Evolutionary conservation across 139 green algal species (phyloP).

Genomic region (Closterium sp.): DNA sequence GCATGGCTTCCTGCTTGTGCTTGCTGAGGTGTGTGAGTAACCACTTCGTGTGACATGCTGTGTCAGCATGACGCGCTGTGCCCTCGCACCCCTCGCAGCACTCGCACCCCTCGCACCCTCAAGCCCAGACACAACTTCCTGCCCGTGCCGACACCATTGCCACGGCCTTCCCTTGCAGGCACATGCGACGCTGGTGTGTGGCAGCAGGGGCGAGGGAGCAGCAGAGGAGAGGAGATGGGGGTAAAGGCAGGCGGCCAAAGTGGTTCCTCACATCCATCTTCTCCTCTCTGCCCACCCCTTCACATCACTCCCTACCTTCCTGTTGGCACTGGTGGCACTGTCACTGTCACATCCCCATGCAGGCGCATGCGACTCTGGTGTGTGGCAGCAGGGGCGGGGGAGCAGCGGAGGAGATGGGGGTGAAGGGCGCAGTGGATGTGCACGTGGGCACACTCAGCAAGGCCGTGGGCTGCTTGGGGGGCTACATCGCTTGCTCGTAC

Average conservation of each 20-base stretch:
- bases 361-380: conserved; percentile 95
- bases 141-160: too few species aligned
- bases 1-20: conserved; percentile 73
- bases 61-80: too few species aligned
- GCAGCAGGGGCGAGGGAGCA: conserved; percentile 70
- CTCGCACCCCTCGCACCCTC: too few species aligned
- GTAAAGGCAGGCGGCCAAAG: neutral
- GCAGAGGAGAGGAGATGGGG: conserved; percentile 47
- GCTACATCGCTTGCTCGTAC: conserved; percentile 75
- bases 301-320: neutral
- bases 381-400: conserved; percentile 73
- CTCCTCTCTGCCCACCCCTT: too few species aligned
- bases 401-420: conserved; percentile 60
- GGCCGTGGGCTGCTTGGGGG: conserved; percentile 78
- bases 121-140: too few species aligned
- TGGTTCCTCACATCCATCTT: neutral
- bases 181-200: conserved; percentile 90
- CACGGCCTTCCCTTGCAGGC: too few species aligned
- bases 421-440: conserved; percentile 74
- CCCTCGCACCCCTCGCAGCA: too few species aligned
- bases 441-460: conserved; percentile 94
- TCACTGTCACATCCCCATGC: too few species aligned
- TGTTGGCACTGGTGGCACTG: too few species aligned
- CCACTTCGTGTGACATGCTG: too few species aligned
- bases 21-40: conserved; percentile 45